Percentiles rank a stretch among this genome's conserved stretches.
Evolutionary conservation across 176 grass and related monocot species (phyloP).

Genomic region (Musa schizocarpa): DNA sequence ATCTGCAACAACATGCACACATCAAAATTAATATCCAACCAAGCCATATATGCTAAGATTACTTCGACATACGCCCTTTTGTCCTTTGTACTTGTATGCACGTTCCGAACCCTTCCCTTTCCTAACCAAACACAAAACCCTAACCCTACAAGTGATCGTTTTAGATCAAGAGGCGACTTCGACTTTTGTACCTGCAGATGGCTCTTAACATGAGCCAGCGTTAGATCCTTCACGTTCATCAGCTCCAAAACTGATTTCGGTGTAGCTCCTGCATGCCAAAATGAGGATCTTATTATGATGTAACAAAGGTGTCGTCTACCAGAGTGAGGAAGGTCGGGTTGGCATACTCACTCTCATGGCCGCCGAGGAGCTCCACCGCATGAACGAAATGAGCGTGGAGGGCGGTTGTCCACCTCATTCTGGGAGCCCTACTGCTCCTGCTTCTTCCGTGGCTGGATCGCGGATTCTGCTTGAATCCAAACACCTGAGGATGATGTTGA

Average conservation of each 20-base stretch:
- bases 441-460: conserved; percentile 33
- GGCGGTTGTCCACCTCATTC: conserved; percentile 91
- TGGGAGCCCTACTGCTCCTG: conserved; percentile 65
- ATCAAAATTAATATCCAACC: not conserved
- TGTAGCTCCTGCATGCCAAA: conserved; percentile 60
- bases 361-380: conserved; percentile 94
- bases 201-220: conserved; percentile 96
- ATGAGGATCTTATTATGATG: conserved; percentile 1
- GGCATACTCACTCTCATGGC: conserved; percentile 71
- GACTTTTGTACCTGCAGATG: conserved; percentile 79
- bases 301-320: no score
- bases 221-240: conserved; percentile 99
- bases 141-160: conserved; percentile 17
- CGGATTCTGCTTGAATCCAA: conserved; percentile 54
- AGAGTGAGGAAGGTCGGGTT: not conserved
- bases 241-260: conserved; percentile 97
- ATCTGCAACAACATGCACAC: conserved; percentile 51
- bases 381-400: conserved; percentile 89
- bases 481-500: conserved; percentile 25
- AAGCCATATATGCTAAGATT: conserved; percentile 5
- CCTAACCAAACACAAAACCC: conserved; percentile 38
- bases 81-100: conserved; percentile 30
- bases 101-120: conserved; percentile 13
- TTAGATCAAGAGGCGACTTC: conserved; percentile 29
- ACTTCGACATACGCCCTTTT: conserved; percentile 21